A percentile compares a stretch with the other conserved stretches of the same genome.
These are phyloP conservation scores for Metschnikowia proteae DNA, from an alignment of 805 yeast species.

Conservation along the genomic window DNA sequence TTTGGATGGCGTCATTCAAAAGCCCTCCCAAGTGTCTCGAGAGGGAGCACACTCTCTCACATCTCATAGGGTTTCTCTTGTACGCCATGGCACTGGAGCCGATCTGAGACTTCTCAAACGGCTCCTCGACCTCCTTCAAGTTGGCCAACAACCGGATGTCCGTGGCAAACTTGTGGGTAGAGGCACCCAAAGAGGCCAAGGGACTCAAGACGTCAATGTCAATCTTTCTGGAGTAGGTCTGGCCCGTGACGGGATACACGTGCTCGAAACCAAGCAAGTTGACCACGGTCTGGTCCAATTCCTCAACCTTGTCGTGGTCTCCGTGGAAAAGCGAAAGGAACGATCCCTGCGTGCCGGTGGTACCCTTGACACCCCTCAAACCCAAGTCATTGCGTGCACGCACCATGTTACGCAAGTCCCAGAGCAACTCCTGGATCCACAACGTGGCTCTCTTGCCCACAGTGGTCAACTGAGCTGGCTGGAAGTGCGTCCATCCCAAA, in stretches of 20 bases:
- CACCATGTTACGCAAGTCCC: conserved; percentile 95
- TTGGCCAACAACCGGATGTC: conserved; percentile 94
- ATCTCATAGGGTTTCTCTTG: conserved; percentile 99
- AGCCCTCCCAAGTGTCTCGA: conserved; percentile 92
- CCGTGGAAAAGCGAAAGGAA: conserved; percentile 94
- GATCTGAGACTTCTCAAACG: conserved; percentile 97
- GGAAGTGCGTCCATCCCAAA: conserved; percentile 99
- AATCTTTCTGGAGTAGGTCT: conserved; percentile 97
- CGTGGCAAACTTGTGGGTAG: conserved; percentile 97
- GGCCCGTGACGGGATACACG: conserved; percentile 98
- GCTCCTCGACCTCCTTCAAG: conserved; percentile 96
- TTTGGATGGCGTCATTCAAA: conserved; percentile 89
- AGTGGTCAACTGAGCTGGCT: conserved; percentile 98
- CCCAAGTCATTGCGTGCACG: conserved; percentile 97
- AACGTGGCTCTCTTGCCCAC: conserved; percentile 97
- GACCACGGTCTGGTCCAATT: conserved; percentile 84
- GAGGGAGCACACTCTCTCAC: conserved; percentile 97
- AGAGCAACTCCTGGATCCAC: conserved; percentile 95
- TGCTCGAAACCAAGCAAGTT: conserved; percentile 89
- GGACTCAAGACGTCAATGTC: conserved; percentile 94
- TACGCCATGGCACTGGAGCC: conserved; percentile 99
- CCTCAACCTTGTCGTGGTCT: conserved; percentile 94
- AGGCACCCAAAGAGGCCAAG: conserved; percentile 88
- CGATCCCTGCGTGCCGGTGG: conserved; percentile 98
- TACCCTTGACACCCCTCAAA: conserved; percentile 96